phyloP scores from a whole-genome alignment of 1,284 basidiomycete species.

The Boletus austroedulis region DNA sequence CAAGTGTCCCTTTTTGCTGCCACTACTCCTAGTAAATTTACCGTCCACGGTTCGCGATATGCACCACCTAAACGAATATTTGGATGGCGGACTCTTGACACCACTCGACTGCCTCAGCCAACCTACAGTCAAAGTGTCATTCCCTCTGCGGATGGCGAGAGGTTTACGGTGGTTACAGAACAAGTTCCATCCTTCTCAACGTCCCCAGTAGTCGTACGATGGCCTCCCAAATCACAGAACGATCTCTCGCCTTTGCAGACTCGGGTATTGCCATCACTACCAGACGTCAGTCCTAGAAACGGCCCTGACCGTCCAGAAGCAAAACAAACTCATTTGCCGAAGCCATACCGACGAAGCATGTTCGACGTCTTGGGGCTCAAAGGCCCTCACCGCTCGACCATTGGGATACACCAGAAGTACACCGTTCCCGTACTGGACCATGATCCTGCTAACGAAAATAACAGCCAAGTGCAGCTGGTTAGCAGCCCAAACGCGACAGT shows the following conservation, averaged over 20 bases:
- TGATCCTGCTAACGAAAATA: neutral
- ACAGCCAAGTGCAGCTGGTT: neutral
- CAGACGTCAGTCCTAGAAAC: neutral
- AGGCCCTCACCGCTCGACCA: neutral
- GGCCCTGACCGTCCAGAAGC: neutral
- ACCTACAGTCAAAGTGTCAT: constrained; percentile 15
- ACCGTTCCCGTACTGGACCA: neutral
- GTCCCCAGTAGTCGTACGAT: neutral
- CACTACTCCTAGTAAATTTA: constrained; percentile 38
- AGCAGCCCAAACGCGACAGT: neutral
- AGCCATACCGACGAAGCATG: constrained; percentile 29
- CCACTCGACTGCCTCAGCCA: neutral
- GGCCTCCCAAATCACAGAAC: neutral
- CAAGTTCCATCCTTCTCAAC: constrained; percentile 26
- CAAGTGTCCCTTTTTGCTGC: constrained; percentile 20
- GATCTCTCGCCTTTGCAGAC: constrained; percentile 4
- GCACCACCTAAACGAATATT: constrained; percentile 9
- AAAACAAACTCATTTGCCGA: constrained; percentile 4
- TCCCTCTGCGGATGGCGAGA: constrained; percentile 29
- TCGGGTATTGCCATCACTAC: neutral
- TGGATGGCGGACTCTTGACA: constrained; percentile 12
- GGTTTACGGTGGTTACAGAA: constrained; percentile 25
- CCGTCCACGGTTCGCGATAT: constrained; percentile 33
- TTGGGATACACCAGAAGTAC: neutral
- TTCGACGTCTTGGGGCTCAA: constrained; percentile 29